Evolutionary conservation across 495 filamentous ascomycete species (phyloP), one percentile per base, ranked within the genome.

Genomic region (Aspergillus baeticus): DNA sequence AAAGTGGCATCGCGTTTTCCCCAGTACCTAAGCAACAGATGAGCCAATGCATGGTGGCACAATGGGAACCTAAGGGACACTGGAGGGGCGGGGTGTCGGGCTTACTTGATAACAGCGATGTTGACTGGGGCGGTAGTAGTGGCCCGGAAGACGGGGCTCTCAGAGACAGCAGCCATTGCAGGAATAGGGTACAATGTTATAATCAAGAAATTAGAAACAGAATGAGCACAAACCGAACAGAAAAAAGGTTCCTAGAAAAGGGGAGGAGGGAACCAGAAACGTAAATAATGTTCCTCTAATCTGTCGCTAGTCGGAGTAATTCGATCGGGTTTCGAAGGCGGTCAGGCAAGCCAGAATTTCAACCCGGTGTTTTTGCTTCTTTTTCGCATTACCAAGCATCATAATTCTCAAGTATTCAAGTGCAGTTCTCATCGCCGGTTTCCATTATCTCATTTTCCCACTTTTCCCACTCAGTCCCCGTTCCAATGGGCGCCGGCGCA

Each of bases 81-180:
- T 29, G 23, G 26, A 35, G 49, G 26, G 65, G 58, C 41, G 60
- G 52, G 57, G 47, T 39, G 54, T 51, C 36, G 47, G 57, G 65
- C 79, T 53, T 78, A 94, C 90, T 99, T 99, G 71, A 99, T 93
- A 34, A 99, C 94, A 52, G 94, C 94, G 66, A 99, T 99, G 78
- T 99, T 99, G 62, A 99, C 94, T 14, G 94, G 94, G 21, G 94
- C 94, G 33, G 91, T 96, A 42, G 93, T 97, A 76, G 88, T 96
- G 48, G 95, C 91, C 65, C 89, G 86, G 79, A 92, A 92, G 65
- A 98, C 71, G 31, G 64, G 55, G 68, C 63, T 72, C 65, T 60
- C 63, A 26, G 74, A 57, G 36, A 63, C 15, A 59, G 79, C 71
- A 33, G 76, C 72, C 79, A 83, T 84, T 54, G 43, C 72, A 17